phyloP scores from a whole-genome alignment of 495 filamentous ascomycete genomes.

The Penicillium taxi region DNA sequence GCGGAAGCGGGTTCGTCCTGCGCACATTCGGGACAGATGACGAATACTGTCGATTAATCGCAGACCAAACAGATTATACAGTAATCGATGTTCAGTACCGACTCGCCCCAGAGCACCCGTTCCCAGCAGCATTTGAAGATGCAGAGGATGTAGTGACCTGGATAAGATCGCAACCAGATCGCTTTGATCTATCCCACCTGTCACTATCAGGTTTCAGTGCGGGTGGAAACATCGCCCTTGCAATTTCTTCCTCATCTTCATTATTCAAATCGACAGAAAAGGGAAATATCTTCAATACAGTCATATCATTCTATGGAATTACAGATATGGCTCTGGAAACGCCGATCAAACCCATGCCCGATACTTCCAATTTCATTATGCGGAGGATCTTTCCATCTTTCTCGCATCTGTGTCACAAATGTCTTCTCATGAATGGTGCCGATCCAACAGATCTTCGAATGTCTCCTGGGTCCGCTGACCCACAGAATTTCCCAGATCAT shows the following conservation, averaged over 20 bases:
- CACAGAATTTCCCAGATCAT: conserved; percentile 28
- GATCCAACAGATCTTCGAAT: conserved; percentile 31
- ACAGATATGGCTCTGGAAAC: conserved; percentile 26
- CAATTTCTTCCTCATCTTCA: conserved; percentile 24
- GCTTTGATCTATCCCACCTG: conserved; percentile 26
- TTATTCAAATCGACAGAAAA: conserved; percentile 13
- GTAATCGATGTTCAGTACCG: conserved; percentile 60
- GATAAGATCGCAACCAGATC: conserved; percentile 24
- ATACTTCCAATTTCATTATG: conserved; percentile 22
- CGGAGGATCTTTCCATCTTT: conserved; percentile 18
- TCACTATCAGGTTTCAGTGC: conserved; percentile 42
- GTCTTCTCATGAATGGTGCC: conserved; percentile 13
- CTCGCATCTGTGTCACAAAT: conserved; percentile 27
- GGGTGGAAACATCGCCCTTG: conserved; percentile 37
- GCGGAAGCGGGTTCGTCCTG: conserved; percentile 34
- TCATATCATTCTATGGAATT: conserved; percentile 36
- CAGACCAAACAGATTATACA: conserved; percentile 28
- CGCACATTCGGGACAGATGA: conserved; percentile 35
- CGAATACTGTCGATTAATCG: conserved; percentile 31
- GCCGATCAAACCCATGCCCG: conserved; percentile 17
- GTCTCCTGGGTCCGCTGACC: conserved; percentile 30
- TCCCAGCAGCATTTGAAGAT: conserved; percentile 68
- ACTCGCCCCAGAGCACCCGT: conserved; percentile 67
- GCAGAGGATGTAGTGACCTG: conserved; percentile 42
- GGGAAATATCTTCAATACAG: conserved; percentile 19